Evolutionary conservation across 331 rosid genomes (phyloP), one percentile per base, ranked within the genome.

Genomic region (Saraca asoca): DNA sequence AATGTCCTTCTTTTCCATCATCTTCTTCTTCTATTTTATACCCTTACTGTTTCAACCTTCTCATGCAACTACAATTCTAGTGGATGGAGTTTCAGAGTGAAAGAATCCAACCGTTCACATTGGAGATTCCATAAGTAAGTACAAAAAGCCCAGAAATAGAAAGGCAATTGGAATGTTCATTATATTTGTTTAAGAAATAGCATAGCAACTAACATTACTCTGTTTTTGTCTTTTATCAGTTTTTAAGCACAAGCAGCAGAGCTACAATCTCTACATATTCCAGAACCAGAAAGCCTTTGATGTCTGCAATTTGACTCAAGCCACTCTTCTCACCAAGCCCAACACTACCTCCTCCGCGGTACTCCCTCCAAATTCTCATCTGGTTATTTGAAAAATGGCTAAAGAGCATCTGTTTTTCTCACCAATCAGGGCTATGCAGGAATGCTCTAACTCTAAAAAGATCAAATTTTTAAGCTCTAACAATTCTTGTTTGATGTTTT

Each of bases 111-210:
- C 58, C 77, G 92, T 80, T 56, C 80, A 78, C 43, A 75, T 88
- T 5, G 95, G 96, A 70, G 98, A 93, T 24, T 81, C 96, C 57
- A 72, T 93, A 68, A 62, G 98, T 93, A 79, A 84, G 95, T 82
- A 10, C 17, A 24, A 13, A 17, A 29, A 18, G 31, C 70, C 51
- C 52, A 66, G 9, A 1, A 61, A 51, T 8, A 18, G 10, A 45
- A 46, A 17, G 10, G 18, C 13, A 41, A 18, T 29, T 66, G 29
- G 42, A 44, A 34, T 51, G 48, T 74, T 56, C 45, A 48, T 41
- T 38, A 7, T 1, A 33, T 13, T 44, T 45, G 35, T 18, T 38
- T 45, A n/a, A n/a, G 13, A 45, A 15, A 24, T 24, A 24, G 31
- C 3, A 1, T 59, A 49, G 16, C 42, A 70, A 34, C 79, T 64